Percentiles rank a stretch among this genome's conserved stretches.
These are phyloP conservation scores for Phyllachora maydis DNA, from an alignment of 2,329 filamentous ascomycete genomes.

Conservation along the genomic window DNA sequence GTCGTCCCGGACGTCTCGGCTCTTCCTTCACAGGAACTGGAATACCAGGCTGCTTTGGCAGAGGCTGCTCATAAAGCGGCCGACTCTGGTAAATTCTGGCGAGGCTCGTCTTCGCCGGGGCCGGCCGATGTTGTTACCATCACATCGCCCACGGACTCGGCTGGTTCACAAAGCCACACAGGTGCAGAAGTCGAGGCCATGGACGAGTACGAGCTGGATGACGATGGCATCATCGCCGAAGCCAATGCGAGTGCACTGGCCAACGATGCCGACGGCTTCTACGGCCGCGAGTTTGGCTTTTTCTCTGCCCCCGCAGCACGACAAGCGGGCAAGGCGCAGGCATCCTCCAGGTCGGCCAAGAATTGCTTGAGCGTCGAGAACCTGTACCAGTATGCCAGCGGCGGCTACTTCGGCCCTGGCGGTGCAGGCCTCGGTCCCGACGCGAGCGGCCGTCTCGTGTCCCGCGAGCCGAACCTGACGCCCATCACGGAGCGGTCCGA, in stretches of 20 bases:
- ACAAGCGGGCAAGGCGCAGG: conserved; percentile 14
- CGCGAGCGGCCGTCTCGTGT: conserved; percentile 52
- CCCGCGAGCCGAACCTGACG: conserved; percentile 77
- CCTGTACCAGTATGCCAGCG: conserved; percentile 45
- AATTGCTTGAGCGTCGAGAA: conserved; percentile 14
- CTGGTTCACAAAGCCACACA: conserved; percentile 1
- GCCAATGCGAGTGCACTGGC: conserved; percentile 88
- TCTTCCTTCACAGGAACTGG: conserved; percentile 12
- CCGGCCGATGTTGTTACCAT: conserved; percentile 12
- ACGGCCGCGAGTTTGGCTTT: conserved; percentile 92
- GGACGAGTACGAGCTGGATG: conserved; percentile 50
- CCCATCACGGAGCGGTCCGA: conserved; percentile 93
- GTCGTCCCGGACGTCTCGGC: conserved; percentile 2
- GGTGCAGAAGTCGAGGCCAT: conserved; percentile 14
- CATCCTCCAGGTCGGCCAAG: conserved; percentile 3
- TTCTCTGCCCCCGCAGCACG: conserved; percentile 49
- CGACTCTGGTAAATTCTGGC: conserved; percentile 53
- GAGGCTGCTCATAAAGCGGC: conserved; percentile 62
- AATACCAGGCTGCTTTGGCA: conserved; percentile 69
- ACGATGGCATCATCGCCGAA: conserved; percentile 83
- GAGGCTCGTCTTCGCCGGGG: conserved; percentile 26
- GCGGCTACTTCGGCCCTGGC: conserved; percentile 74
- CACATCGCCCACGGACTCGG: conserved; percentile 12
- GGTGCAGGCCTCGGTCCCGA: conserved; percentile 24
- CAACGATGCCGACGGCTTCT: conserved; percentile 83